Base-by-base conservation (phyloP, 805 yeast genomes). In the Ogataea siamensis region DNA sequence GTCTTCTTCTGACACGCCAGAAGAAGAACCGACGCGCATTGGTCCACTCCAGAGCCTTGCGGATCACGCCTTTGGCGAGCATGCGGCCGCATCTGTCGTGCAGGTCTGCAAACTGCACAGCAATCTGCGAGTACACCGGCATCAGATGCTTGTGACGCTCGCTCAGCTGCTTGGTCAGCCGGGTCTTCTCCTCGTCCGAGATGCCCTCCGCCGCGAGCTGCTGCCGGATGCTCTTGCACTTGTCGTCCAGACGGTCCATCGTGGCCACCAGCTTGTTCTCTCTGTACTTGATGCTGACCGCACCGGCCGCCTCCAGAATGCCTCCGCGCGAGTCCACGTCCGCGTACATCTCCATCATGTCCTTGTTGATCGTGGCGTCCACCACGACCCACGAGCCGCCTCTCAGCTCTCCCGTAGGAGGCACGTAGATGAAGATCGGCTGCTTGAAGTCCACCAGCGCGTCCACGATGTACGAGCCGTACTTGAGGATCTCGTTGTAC, bases 321-420 rank as follows among this genome's bases (percentile, higher is more conserved):
- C 99, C 98, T 27, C 88, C 99, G 63, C 99, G 79, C 8, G 98
- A 76, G 38, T 93, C 93, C 34, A 78, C 83, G 64, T 94, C 99
- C 15, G 98, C 98, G 57, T 91, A 93, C 97, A 93, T 91, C 70
- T 93, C 99, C 96, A 93, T 94, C 86, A 87, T 87, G 47, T 89
- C 97, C 32, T 84, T 66, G 66, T 94, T 93, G 70, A 93, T 93
- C 34, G 97, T 87, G 49, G 99, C 97, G 67, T 93, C 99, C 61
- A 93, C 96, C 52, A 93, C 99, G 40, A 94, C 99, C 99, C 99
- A 93, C 17, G 99, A 91, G 63, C 99, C 99, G 73, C 99, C 99
- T 77, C 99, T 85, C 53, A 93, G 76, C 68, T 93, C 99, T 64
- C 98, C 99, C 51, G 84, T 79, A 42, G 99, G 99, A 36, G 99